Evolutionary conservation across 257 asterid genomes (phyloP).

Genomic region (Salvia rosmarinus): DNA sequence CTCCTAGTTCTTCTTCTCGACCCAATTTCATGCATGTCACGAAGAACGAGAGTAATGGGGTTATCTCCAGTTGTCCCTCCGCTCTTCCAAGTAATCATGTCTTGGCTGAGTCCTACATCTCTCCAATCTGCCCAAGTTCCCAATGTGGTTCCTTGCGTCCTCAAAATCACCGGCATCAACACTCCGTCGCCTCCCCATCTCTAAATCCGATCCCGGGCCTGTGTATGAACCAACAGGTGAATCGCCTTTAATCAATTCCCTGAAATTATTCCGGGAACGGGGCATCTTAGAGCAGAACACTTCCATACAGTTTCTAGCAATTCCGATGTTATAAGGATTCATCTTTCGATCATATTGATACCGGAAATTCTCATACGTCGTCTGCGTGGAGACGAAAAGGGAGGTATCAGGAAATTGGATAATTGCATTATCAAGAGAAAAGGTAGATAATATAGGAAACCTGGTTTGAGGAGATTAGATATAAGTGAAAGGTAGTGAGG

Average conservation of each 20-base stretch:
- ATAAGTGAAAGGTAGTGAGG: conserved; percentile 75
- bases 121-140: conserved; percentile 42
- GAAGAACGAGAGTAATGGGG: neutral
- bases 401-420: neutral
- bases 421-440: neutral
- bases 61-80: conserved; percentile 32
- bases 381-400: conserved; percentile 39
- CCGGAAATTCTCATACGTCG: conserved; percentile 71
- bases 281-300: conserved; percentile 46
- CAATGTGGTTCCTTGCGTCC: conserved; percentile 35
- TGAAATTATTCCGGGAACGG: conserved; percentile 42
- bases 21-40: neutral
- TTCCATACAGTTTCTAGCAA: conserved; percentile 41
- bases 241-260: conserved; percentile 29
- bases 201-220: conserved; percentile 32
- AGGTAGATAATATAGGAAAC: conserved; percentile 35
- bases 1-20: conserved; percentile 1
- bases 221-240: conserved; percentile 8
- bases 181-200: conserved; percentile 41
- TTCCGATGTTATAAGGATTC: conserved; percentile 57
- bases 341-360: conserved; percentile 53
- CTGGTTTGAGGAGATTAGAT: conserved; percentile 69
- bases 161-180: conserved; percentile 38
- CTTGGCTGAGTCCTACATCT: conserved; percentile 43
- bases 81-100: conserved; percentile 31